Percentiles rank a stretch among this genome's conserved stretches.
Conservation (phyloP, 192 early-diverging fungal species). For the Coemansia umbellata region DNA sequence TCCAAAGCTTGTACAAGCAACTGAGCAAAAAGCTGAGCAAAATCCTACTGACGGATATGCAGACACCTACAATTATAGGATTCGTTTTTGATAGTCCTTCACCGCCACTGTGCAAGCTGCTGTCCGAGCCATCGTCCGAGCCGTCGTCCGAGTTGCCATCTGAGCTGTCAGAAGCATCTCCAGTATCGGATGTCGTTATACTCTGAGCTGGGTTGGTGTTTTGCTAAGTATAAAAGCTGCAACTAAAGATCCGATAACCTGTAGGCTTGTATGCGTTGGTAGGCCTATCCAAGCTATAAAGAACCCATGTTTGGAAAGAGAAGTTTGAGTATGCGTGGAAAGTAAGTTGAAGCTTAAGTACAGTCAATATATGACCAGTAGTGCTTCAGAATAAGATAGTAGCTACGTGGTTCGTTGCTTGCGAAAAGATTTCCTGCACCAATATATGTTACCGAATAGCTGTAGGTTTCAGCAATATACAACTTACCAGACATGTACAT, state of each 20-base stretch:
- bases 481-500: not conserved
- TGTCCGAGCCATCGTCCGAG: no score
- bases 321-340: not conserved
- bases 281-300: not conserved
- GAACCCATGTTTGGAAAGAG: not conserved
- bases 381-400: not conserved
- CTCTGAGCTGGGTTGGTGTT: no score
- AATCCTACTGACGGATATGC: not conserved
- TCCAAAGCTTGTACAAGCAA: not conserved
- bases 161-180: no score
- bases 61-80: not conserved
- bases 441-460: not conserved
- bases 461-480: not conserved
- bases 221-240: not conserved
- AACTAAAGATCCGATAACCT: not conserved
- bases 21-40: not conserved
- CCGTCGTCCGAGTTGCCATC: no score
- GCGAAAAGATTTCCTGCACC: not conserved
- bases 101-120: no score
- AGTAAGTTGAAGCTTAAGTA: not conserved
- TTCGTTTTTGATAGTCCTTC: not conserved
- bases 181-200: no score
- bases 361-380: not conserved
- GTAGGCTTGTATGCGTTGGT: not conserved
- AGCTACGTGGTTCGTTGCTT: not conserved